phyloP scores from a whole-genome alignment of 768 basidiomycete genomes.

The Tubosaeta sp. region DNA sequence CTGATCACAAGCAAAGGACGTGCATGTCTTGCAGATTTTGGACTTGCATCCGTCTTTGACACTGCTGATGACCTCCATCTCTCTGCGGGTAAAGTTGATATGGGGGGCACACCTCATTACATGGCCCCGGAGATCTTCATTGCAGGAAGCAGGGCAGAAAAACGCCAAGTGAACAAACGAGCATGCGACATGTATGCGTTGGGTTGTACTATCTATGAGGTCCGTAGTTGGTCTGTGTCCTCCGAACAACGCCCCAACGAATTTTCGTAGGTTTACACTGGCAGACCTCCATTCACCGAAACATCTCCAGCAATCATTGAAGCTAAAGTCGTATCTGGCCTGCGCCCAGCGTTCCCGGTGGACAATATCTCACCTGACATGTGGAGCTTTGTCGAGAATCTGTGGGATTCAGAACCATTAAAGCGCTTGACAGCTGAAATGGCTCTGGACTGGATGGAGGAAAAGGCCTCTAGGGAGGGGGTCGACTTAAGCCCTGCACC shows the following conservation, averaged over 20 bases:
- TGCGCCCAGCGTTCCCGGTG: conserved; percentile 14
- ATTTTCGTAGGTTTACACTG: conserved; percentile 14
- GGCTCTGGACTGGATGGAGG: conserved; percentile 24
- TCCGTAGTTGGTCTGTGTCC: conserved; percentile 7
- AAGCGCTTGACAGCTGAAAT: conserved; percentile 22
- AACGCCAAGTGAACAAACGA: conserved; percentile 22
- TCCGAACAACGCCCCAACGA: background rate
- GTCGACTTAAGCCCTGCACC: conserved; percentile 2
- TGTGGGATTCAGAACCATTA: conserved; percentile 19
- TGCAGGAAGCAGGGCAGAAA: background rate
- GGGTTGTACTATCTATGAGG: conserved; percentile 39
- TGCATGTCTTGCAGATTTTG: conserved; percentile 51
- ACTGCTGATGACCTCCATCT: conserved; percentile 9
- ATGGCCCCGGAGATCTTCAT: conserved; percentile 25
- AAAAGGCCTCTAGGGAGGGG: conserved; percentile 9
- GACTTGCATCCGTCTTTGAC: conserved; percentile 29
- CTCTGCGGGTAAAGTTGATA: conserved; percentile 1
- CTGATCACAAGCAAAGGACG: conserved; percentile 37
- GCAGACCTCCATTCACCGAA: conserved; percentile 7
- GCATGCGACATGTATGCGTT: conserved; percentile 39
- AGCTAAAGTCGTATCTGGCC: background rate
- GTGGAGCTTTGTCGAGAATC: conserved; percentile 29
- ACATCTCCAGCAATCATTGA: background rate
- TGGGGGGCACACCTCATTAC: conserved; percentile 17
- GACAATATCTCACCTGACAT: conserved; percentile 18